phyloP scores from a whole-genome alignment of 164 flowering plant genomes.

The Piper betle region DNA sequence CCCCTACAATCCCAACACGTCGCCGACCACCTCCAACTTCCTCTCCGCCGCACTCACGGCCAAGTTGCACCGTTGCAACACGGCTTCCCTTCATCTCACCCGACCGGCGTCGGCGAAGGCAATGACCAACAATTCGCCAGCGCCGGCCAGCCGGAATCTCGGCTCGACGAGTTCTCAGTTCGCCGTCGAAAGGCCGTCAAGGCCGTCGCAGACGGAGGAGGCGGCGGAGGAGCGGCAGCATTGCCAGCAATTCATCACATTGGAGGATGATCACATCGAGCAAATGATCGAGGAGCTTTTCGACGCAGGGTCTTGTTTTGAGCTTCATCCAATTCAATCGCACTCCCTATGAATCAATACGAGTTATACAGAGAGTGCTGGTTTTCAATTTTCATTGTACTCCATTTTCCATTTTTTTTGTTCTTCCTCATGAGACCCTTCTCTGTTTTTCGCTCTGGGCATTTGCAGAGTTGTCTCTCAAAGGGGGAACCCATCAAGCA shows the following conservation, averaged over 20 bases:
- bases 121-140: constrained; percentile 8
- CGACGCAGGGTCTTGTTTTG: constrained; percentile 36
- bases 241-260: constrained; percentile 28
- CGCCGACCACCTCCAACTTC: constrained; percentile 48
- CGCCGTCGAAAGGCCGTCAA: constrained; percentile 4
- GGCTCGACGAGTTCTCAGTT: constrained; percentile 1
- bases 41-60: constrained; percentile 68
- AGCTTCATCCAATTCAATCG: no score
- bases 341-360: no score
- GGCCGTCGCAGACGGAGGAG: constrained; percentile 12
- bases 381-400: neutral
- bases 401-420: neutral
- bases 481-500: neutral
- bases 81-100: constrained; percentile 64
- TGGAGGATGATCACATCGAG: constrained; percentile 64
- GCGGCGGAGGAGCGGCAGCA: no score
- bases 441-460: neutral
- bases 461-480: no score
- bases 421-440: neutral
- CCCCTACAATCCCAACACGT: constrained; percentile 10
- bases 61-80: constrained; percentile 62
- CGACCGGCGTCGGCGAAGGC: constrained; percentile 15
- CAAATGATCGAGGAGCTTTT: constrained; percentile 68
- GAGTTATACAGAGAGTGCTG: no score
- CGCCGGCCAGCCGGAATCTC: no score